Evolutionary conservation across 768 basidiomycete species (phyloP).

Genomic region (Inosperma sp.): DNA sequence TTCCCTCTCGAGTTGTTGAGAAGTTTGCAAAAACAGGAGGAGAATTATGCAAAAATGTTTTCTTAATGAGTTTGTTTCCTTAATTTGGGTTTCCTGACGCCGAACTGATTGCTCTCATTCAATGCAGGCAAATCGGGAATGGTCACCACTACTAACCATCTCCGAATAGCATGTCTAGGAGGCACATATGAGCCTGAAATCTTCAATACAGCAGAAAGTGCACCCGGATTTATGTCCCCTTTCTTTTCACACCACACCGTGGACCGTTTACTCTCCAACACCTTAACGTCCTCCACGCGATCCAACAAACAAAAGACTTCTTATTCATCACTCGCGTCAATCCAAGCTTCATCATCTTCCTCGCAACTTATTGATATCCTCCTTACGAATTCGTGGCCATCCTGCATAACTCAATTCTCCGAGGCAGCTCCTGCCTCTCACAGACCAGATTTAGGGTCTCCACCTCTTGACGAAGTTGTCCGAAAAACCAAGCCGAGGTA

Average conservation of each 20-base stretch:
- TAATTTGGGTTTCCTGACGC: background rate
- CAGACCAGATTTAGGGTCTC: constrained; percentile 36
- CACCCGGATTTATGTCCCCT: constrained; percentile 72
- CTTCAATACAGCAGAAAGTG: constrained; percentile 54
- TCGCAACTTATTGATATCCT: constrained; percentile 76
- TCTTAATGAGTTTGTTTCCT: constrained; percentile 70
- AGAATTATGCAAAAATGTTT: constrained; percentile 77
- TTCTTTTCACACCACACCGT: constrained; percentile 68
- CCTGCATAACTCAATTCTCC: constrained; percentile 58
- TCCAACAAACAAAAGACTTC: constrained; percentile 30
- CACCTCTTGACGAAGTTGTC: constrained; percentile 62
- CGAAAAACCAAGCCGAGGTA: constrained; percentile 76
- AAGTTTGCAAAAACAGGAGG: constrained; percentile 74
- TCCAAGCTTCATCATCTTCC: constrained; percentile 54
- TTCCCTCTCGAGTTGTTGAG: constrained; percentile 70
- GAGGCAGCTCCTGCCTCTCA: constrained; percentile 46
- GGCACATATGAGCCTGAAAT: constrained; percentile 65
- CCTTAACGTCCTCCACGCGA: constrained; percentile 48
- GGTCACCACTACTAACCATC: constrained; percentile 70
- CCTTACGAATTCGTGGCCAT: constrained; percentile 75
- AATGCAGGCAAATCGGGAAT: constrained; percentile 72
- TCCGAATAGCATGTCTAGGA: constrained; percentile 83
- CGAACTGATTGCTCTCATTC: constrained; percentile 4
- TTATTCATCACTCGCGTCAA: constrained; percentile 63
- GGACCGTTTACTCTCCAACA: constrained; percentile 68